These are phyloP conservation scores for Neoascochyta sp. DNA, from an alignment of 2,329 filamentous ascomycete genomes.

Conservation along the genomic window DNA sequence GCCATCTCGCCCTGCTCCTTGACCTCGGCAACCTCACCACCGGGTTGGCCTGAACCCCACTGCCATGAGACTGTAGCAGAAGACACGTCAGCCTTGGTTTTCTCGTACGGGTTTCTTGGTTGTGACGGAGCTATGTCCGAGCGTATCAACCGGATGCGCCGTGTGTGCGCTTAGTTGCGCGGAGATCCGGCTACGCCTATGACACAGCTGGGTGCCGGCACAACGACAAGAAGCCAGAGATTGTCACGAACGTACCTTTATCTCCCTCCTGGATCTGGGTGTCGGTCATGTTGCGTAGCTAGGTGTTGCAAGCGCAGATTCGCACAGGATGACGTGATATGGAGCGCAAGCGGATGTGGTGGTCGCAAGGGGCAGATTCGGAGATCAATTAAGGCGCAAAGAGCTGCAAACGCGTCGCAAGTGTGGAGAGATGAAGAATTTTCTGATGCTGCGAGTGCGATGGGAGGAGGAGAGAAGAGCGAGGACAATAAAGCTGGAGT, in stretches of 20 bases:
- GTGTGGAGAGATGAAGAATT: slow-evolving; percentile 22
- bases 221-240: too few species aligned
- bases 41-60: slow-evolving; percentile 55
- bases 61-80: slow-evolving; percentile 57
- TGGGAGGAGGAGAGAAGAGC: slow-evolving; percentile 19
- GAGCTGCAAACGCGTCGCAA: slow-evolving; percentile 12
- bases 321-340: slow-evolving; percentile 31
- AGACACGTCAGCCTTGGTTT: slow-evolving; percentile 11
- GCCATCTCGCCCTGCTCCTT: slow-evolving; percentile 58
- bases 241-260: slow-evolving; percentile 26
- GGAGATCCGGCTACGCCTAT: too few species aligned
- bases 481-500: slow-evolving; percentile 13
- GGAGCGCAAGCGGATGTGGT: slow-evolving; percentile 15
- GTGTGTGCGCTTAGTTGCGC: not conserved
- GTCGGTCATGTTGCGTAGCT: slow-evolving; percentile 34
- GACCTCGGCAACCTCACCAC: slow-evolving; percentile 56
- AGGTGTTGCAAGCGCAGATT: slow-evolving; percentile 11
- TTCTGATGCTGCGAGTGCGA: slow-evolving; percentile 13
- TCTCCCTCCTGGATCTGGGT: slow-evolving; percentile 36
- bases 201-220: too few species aligned
- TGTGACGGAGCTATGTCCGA: slow-evolving; percentile 9
- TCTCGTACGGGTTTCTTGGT: too few species aligned
- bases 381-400: slow-evolving; percentile 24
- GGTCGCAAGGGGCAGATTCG: slow-evolving; percentile 16
- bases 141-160: slow-evolving; percentile 4